Conservation (phyloP, 352 stramenopile genomes). For the Phytophthora meadii region DNA sequence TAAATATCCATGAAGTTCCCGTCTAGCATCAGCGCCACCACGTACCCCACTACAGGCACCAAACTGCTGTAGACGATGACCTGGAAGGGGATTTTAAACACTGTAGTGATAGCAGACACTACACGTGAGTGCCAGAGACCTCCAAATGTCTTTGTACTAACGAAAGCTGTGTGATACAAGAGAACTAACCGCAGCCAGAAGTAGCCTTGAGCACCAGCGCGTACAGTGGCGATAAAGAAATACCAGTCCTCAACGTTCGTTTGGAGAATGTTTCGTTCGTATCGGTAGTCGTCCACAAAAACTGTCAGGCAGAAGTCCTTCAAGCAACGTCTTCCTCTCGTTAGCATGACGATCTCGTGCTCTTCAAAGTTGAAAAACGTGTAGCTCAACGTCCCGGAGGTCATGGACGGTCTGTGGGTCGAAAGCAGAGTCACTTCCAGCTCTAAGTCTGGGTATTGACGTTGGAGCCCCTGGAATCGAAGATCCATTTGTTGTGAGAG, state of each 20-base stretch:
- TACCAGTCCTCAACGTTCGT: slow-evolving; percentile 50
- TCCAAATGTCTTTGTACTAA: background rate
- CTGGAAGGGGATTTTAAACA: slow-evolving; percentile 59
- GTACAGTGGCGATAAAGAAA: slow-evolving; percentile 34
- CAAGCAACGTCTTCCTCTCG: slow-evolving; percentile 30
- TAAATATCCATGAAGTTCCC: slow-evolving; percentile 47
- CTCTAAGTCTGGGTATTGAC: slow-evolving; percentile 29
- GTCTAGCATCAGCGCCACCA: slow-evolving; percentile 47
- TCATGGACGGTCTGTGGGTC: slow-evolving; percentile 13
- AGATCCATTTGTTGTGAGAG: slow-evolving; percentile 41
- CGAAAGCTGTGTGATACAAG: slow-evolving; percentile 35
- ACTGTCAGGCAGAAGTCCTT: slow-evolving; percentile 27
- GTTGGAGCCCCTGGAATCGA: slow-evolving; percentile 26
- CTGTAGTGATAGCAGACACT: slow-evolving; percentile 13
- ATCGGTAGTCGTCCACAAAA: slow-evolving; percentile 65
- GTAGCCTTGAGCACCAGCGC: slow-evolving; percentile 46
- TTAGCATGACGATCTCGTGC: slow-evolving; percentile 44
- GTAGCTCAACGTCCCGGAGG: slow-evolving; percentile 5
- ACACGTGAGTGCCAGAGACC: background rate
- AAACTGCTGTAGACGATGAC: slow-evolving; percentile 57
- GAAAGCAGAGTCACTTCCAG: slow-evolving; percentile 37
- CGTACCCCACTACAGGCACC: slow-evolving; percentile 48
- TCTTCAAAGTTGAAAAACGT: slow-evolving; percentile 22
- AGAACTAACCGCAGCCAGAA: slow-evolving; percentile 50
- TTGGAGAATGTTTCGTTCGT: slow-evolving; percentile 45